Evolutionary conservation across 768 basidiomycete species (phyloP).

Genomic region (Polyporus arcularius): DNA sequence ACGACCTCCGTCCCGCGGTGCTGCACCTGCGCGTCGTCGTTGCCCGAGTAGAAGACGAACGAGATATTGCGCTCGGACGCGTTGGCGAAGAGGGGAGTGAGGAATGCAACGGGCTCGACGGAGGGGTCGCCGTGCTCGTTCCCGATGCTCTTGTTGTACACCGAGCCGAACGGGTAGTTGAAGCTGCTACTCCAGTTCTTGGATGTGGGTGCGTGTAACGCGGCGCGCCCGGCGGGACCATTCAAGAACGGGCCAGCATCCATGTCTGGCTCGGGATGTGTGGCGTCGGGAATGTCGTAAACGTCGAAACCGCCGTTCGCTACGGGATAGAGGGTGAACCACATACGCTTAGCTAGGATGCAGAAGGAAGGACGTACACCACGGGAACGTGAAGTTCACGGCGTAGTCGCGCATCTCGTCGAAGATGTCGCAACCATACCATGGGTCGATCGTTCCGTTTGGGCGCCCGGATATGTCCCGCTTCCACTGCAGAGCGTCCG

Average conservation of each 20-base stretch:
- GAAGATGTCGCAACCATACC: constrained; percentile 52
- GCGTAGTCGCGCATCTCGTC: constrained; percentile 72
- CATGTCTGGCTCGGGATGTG: constrained; percentile 45
- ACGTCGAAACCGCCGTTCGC: constrained; percentile 15
- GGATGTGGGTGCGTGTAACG: constrained; percentile 69
- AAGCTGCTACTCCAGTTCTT: constrained; percentile 43
- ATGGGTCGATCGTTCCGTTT: constrained; percentile 48
- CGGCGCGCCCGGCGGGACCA: constrained; percentile 49
- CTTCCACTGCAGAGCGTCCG: constrained; percentile 43
- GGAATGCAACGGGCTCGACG: constrained; percentile 59
- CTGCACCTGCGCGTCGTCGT: constrained; percentile 65
- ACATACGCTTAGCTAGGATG: neutral
- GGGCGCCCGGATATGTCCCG: constrained; percentile 49
- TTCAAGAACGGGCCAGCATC: constrained; percentile 64
- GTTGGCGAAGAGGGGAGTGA: constrained; percentile 65
- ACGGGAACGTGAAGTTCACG: constrained; percentile 67
- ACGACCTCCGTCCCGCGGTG: constrained; percentile 55
- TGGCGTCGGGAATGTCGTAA: constrained; percentile 24
- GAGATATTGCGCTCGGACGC: constrained; percentile 50
- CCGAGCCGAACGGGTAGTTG: constrained; percentile 37
- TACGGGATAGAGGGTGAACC: neutral
- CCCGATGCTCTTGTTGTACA: constrained; percentile 15
- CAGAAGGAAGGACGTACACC: constrained; percentile 28
- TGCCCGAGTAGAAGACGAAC: constrained; percentile 64
- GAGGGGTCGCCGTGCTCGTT: constrained; percentile 19